Base-by-base conservation (phyloP, 495 filamentous ascomycete genomes). In the Lasiosphaeris hirsuta region DNA sequence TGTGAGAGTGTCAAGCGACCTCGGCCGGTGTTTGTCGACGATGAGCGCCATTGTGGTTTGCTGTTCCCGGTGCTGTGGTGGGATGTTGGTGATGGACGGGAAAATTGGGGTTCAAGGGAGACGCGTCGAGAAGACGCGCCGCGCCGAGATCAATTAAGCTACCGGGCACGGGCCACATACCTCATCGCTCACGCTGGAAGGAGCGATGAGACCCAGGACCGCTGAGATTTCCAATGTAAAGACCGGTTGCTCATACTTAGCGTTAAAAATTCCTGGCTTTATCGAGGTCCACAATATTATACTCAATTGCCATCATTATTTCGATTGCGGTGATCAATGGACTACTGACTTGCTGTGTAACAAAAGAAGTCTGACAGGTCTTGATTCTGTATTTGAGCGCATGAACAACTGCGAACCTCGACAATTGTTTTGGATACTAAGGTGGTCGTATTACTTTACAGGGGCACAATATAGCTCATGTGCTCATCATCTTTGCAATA, bases 21-120 rank as follows among this genome's bases (percentile, higher is more conserved):
- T 84, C n/a, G 94, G 94, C 18, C 94, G 86, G 68, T 96, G 86
- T 65, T 94, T 97, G 69, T 98, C 94, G 10, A 98, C 93, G 39
- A 97, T 87, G 30, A 98, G 84, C 54, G 81, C 79, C 81, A 83
- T 83, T 11, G 23, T 38, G 18, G 14, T 42, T 14, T 36, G 18
- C 15, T 30, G 38, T 44, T 30, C 23, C 23, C 23, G 23, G 23
- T 30, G 23, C 23, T 30, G 23, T 30, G 23, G 23, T 30, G 23
- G 23, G 23, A 30, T 30, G 23, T 30, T 30, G 23, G 23, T 36
- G 38, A 48, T 52, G 37, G 18, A 33, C 10, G 14, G 19, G 47
- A 56, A 48, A 47, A 38, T 48, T 44, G 40, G 33, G 47, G 17
- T 45, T 17, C 43, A n/a, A 14, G 54, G 59, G 52, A 64, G 59